Evolutionary conservation across 257 asterid species (phyloP), one percentile per base, ranked within the genome.

Genomic region (Fraxinus pennsylvanica): DNA sequence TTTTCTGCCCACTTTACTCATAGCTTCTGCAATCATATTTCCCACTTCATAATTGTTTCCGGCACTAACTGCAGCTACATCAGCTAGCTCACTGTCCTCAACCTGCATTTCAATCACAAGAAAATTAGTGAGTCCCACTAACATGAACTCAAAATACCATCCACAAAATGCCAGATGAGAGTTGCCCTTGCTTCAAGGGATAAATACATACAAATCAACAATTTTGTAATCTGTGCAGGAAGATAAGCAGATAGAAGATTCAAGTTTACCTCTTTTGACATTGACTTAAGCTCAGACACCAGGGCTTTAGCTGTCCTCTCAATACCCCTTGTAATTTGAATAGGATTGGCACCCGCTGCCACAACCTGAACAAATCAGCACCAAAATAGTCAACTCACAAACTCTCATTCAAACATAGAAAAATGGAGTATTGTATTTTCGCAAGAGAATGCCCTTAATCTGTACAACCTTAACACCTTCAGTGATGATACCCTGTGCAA

Each of bases 291-390:
- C 73, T 90, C 90, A 19, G 86, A 33, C 32, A 90, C 90, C 73
- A 90, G 77, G n/a, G 91, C 88, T 74, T 88, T 90, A 33, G 81
- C 33, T 2, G 92, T 86, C 80, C 82, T 84, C 71, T 88, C 91
- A 67, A 90, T 88, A 68, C 94, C 94, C 67, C 92, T 80, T 27
- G 91, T 84, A 72, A 90, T 87, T 39, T 85, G 91, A 71, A 88
- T 86, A 75, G 92, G 92, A 57, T 90, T 90, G 7, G 92, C 88
- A 68, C 92, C 94, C 71, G 91, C 91, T 66, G 92, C 92, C 19
- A 90, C 92, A 73, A 86, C 92, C 91, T 87, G 84, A 69, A 77
- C 9, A 71, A 68, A 63, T 3, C 69, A 25, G 17, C 69, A 25
- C 35, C 15, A 27, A 63, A 25, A 9, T 10, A 1, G 69, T 63